phyloP scores from a whole-genome alignment of 768 basidiomycete species.

The Leccinum variicolor region DNA sequence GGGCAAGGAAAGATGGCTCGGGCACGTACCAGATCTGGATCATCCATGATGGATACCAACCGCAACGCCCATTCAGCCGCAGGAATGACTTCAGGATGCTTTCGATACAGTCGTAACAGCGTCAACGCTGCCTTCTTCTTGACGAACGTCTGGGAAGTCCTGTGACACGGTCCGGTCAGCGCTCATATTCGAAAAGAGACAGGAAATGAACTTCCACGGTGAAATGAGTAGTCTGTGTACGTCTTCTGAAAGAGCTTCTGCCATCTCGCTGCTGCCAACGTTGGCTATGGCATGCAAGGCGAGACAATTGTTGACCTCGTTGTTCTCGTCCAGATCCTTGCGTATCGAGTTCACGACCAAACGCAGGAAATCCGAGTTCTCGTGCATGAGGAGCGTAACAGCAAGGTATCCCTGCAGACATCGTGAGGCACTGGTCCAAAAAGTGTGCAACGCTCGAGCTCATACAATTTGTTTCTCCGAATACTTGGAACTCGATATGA shows the following conservation, averaged over 20 bases:
- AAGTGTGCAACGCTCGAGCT: conserved; percentile 1
- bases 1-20: not conserved
- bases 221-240: conserved; percentile 94
- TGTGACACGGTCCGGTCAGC: conserved; percentile 31
- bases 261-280: conserved; percentile 97
- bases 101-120: conserved; percentile 87
- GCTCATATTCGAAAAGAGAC: conserved; percentile 5
- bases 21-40: conserved; percentile 69
- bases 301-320: conserved; percentile 93
- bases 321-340: conserved; percentile 93
- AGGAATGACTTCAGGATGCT: conserved; percentile 92
- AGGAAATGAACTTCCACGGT: conserved; percentile 55
- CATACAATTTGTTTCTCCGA: conserved; percentile 98
- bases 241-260: conserved; percentile 89
- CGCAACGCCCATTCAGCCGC: conserved; percentile 94
- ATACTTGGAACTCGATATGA: conserved; percentile 93
- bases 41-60: conserved; percentile 95
- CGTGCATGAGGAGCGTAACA: conserved; percentile 95
- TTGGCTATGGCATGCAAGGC: conserved; percentile 98
- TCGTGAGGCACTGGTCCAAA: conserved; percentile 2
- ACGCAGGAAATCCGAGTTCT: conserved; percentile 95
- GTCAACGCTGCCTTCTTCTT: conserved; percentile 99
- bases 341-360: conserved; percentile 97
- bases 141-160: conserved; percentile 92
- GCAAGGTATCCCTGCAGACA: conserved; percentile 87